These are phyloP conservation scores for Yarrowia yakushimensis DNA, from an alignment of 805 yeast species.

Conservation along the genomic window DNA sequence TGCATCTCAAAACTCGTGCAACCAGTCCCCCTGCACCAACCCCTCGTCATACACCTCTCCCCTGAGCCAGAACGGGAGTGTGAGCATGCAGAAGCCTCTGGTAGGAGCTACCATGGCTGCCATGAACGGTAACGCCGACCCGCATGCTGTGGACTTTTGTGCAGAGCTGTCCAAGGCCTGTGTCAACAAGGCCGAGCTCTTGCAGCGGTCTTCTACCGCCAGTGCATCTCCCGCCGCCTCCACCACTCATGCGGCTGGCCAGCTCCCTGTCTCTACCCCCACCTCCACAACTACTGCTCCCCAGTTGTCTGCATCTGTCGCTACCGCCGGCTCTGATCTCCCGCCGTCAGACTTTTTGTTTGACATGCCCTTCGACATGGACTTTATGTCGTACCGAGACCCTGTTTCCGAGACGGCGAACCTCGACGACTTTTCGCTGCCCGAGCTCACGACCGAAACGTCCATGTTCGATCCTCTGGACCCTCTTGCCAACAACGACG, in stretches of 20 bases:
- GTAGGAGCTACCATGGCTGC: constrained; percentile 12
- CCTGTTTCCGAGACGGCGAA: constrained; percentile 39
- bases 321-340: background rate
- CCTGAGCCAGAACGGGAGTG: background rate
- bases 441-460: constrained; percentile 38
- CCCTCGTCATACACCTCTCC: constrained; percentile 20
- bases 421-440: constrained; percentile 32
- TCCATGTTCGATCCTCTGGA: constrained; percentile 40
- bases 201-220: background rate
- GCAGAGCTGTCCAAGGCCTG: constrained; percentile 26
- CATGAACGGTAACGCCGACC: constrained; percentile 2
- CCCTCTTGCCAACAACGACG: constrained; percentile 29
- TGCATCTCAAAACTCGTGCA: constrained; percentile 5
- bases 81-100: background rate
- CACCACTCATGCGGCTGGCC: background rate
- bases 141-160: constrained; percentile 12
- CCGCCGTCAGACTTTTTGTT: constrained; percentile 30
- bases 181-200: constrained; percentile 16
- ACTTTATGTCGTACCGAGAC: constrained; percentile 34
- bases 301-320: constrained; percentile 1
- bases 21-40: constrained; percentile 19
- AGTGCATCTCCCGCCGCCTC: background rate
- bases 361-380: constrained; percentile 34
- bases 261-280: background rate
- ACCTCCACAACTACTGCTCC: background rate